phyloP scores from a whole-genome alignment of 129 eudicot species.

The Artemisia argyi region DNA sequence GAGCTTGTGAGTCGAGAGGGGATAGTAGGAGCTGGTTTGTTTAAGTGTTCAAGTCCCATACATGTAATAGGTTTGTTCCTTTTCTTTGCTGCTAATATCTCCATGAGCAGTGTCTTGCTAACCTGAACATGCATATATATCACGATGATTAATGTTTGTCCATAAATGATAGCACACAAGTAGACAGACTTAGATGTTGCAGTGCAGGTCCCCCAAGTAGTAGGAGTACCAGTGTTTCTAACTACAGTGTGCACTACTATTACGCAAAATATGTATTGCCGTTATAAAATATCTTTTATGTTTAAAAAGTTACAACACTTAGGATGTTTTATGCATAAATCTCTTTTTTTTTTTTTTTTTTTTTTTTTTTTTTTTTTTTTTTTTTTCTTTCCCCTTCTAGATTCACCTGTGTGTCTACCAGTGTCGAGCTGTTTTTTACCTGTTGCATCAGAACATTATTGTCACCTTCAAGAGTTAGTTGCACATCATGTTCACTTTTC shows the following conservation, averaged over 20 bases:
- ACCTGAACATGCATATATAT: conserved; percentile 39
- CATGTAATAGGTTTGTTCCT: conserved; percentile 60
- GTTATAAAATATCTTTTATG: no score
- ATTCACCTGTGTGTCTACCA: no score
- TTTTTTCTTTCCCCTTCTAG: no score
- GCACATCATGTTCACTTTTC: conserved; percentile 86
- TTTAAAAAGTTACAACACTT: no score
- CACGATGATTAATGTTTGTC: background rate
- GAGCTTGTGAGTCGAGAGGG: conserved; percentile 70
- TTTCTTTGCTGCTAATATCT: conserved; percentile 58
- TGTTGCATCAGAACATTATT: conserved; percentile 96
- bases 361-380: no score
- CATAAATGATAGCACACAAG: background rate
- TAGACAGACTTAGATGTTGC: background rate
- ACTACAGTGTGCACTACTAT: background rate
- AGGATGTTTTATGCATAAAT: no score
- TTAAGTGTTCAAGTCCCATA: conserved; percentile 88
- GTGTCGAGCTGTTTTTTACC: conserved; percentile 36
- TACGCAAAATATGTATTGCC: no score
- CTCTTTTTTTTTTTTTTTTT: no score
- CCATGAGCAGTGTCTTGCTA: conserved; percentile 74
- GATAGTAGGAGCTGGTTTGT: conserved; percentile 55
- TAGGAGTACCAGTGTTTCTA: background rate
- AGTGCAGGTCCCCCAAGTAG: no score
- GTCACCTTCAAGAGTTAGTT: conserved; percentile 90